Evolutionary conservation across 106 monocot genomes (phyloP).

Genomic region (Dendrobium huoshanense): DNA sequence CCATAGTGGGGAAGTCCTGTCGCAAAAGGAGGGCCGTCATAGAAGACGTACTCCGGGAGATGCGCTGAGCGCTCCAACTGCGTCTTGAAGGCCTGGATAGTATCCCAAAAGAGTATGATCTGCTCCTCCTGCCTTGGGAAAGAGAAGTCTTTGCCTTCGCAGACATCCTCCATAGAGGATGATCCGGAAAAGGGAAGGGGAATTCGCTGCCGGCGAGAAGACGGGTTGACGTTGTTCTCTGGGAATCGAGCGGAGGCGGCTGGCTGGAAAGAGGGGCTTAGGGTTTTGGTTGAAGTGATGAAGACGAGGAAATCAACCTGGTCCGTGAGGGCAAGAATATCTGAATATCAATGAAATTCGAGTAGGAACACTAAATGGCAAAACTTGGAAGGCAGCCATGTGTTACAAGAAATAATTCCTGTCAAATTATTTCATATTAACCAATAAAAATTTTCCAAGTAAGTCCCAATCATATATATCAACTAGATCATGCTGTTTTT

Average conservation of each 20-base stretch:
- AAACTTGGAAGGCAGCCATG: no score
- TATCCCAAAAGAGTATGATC: conserved; percentile 54
- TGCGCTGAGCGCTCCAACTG: conserved; percentile 68
- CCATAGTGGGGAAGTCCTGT: conserved; percentile 94
- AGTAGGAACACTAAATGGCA: no score
- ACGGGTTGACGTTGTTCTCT: background rate
- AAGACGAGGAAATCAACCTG: no score
- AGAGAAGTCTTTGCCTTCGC: conserved; percentile 88
- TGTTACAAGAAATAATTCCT: no score
- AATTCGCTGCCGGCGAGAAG: background rate
- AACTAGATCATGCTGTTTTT: no score
- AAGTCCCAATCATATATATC: no score
- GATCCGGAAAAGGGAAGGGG: background rate
- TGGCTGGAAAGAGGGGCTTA: background rate
- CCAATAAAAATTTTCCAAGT: no score
- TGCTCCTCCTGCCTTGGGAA: conserved; percentile 71
- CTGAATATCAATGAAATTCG: no score
- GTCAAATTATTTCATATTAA: no score
- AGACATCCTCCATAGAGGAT: conserved; percentile 74
- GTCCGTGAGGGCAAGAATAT: no score
- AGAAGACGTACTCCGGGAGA: conserved; percentile 86
- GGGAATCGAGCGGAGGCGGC: background rate
- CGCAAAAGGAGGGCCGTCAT: conserved; percentile 97
- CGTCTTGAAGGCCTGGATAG: conserved; percentile 71
- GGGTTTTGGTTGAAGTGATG: background rate